phyloP scores from a whole-genome alignment of 257 asterid genomes.

The Capsicum baccatum region DNA sequence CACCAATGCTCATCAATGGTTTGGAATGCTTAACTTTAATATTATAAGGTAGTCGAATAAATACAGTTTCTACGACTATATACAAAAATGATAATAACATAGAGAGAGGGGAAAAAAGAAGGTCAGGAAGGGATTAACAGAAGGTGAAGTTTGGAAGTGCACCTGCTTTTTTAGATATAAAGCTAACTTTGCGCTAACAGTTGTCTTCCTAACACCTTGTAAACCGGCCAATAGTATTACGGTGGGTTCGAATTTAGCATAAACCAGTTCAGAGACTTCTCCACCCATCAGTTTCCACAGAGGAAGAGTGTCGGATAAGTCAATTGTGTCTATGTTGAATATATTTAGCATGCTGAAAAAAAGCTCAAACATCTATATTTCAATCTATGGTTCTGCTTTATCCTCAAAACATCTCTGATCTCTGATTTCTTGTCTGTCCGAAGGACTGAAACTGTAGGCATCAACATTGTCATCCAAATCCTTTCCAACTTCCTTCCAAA shows the following conservation, averaged over 20 bases:
- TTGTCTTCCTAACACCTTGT: constrained; percentile 99
- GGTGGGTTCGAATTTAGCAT: constrained; percentile 78
- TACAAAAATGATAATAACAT: background rate
- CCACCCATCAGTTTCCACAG: constrained; percentile 78
- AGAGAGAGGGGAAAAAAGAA: constrained; percentile 1
- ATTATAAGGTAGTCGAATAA: background rate
- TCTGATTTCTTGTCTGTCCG: too few relatives aligned
- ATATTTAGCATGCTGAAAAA: too few relatives aligned
- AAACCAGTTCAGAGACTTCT: constrained; percentile 88
- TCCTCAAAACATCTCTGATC: too few relatives aligned
- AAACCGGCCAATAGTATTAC: constrained; percentile 88
- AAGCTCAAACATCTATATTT: too few relatives aligned
- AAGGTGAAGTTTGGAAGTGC: constrained; percentile 34
- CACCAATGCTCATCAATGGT: constrained; percentile 31
- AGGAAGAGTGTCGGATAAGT: too few relatives aligned
- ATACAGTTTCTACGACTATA: background rate
- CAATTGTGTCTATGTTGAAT: too few relatives aligned
- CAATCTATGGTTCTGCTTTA: too few relatives aligned
- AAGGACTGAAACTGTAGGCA: too few relatives aligned
- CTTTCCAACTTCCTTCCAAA: too few relatives aligned
- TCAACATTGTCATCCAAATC: too few relatives aligned
- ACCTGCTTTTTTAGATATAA: constrained; percentile 94
- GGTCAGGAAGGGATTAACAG: background rate
- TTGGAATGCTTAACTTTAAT: background rate
- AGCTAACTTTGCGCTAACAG: constrained; percentile 97